Conservation (phyloP, 768 basidiomycete genomes). For the Collybiopsis confluens region DNA sequence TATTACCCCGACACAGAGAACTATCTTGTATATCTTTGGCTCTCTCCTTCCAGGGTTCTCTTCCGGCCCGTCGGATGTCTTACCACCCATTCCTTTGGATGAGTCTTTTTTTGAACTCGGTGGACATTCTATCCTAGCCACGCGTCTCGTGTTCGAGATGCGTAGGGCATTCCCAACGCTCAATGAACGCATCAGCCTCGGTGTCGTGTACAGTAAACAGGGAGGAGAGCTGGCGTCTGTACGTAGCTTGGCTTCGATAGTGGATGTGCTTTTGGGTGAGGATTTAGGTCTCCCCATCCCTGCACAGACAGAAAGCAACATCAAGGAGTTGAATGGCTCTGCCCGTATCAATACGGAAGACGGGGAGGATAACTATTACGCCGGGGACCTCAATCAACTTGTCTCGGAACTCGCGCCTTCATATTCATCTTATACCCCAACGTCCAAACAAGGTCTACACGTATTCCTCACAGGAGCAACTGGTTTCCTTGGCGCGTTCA, state of each 20-base stretch:
- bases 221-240: conserved; percentile 74
- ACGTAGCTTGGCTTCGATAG: conserved; percentile 63
- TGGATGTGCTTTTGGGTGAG: conserved; percentile 70
- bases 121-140: conserved; percentile 97
- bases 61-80: conserved; percentile 34
- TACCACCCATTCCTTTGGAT: conserved; percentile 75
- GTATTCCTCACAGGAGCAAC: conserved; percentile 97
- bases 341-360: conserved; percentile 17
- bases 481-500: conserved; percentile 93
- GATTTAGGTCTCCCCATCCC: conserved; percentile 65
- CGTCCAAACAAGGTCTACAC: conserved; percentile 50
- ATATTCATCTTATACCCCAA: conserved; percentile 53
- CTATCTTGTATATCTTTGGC: conserved; percentile 82
- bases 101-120: conserved; percentile 98
- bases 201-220: conserved; percentile 63
- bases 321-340: not conserved
- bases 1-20: conserved; percentile 30
- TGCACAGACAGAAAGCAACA: not conserved
- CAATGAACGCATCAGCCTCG: conserved; percentile 60
- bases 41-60: conserved; percentile 55
- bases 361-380: conserved; percentile 56
- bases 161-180: conserved; percentile 88
- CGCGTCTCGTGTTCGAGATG: conserved; percentile 94
- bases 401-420: conserved; percentile 53
- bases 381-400: conserved; percentile 70